These are phyloP conservation scores for Pleurotus citrinopileatus DNA, from an alignment of 768 basidiomycete species.

Conservation along the genomic window DNA sequence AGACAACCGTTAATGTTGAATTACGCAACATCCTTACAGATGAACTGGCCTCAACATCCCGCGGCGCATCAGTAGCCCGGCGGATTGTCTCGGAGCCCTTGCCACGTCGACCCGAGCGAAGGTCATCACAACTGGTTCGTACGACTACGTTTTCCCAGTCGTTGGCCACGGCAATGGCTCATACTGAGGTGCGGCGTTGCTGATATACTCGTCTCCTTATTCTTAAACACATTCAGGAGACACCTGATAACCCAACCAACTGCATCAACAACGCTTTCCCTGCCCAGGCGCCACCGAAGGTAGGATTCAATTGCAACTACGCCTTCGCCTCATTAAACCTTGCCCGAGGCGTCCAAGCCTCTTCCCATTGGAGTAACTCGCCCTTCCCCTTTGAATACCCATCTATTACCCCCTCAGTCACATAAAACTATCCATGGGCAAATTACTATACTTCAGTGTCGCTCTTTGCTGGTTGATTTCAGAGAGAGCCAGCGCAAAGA, in stretches of 20 bases:
- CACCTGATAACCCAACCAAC: background rate
- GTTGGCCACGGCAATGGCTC: no score
- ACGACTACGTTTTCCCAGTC: no score
- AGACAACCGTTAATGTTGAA: conserved; percentile 19
- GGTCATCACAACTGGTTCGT: background rate
- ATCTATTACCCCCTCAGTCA: conserved; percentile 31
- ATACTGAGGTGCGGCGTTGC: no score
- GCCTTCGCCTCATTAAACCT: background rate
- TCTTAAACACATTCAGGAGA: background rate
- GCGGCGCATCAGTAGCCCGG: conserved; percentile 9
- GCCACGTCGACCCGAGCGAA: conserved; percentile 10
- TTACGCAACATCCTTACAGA: conserved; percentile 17
- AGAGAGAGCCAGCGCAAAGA: conserved; percentile 51
- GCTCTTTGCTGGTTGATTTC: conserved; percentile 50
- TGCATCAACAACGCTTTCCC: background rate
- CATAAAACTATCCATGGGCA: conserved; percentile 48
- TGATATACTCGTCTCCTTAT: no score
- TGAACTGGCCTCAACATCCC: conserved; percentile 15
- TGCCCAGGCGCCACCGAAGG: background rate
- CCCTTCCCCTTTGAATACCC: conserved; percentile 36
- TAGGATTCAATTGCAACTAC: background rate
- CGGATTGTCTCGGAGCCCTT: conserved; percentile 32
- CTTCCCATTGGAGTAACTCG: conserved; percentile 33
- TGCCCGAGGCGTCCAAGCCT: background rate
- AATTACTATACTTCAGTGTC: conserved; percentile 48